phyloP scores from a whole-genome alignment of 2,329 filamentous ascomycete species.

The Ophiostoma ips region DNA sequence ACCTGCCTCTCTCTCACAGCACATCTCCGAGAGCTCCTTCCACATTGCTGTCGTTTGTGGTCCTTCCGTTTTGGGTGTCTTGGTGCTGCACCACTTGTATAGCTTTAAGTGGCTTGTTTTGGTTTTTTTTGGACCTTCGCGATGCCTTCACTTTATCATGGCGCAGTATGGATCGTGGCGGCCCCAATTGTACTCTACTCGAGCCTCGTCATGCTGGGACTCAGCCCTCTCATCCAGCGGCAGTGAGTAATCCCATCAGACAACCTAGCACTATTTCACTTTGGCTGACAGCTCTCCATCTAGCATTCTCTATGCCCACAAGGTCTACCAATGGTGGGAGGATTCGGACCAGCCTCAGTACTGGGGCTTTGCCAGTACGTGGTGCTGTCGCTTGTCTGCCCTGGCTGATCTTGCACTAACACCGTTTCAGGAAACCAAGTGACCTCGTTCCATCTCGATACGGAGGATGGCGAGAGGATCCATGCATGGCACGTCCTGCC shows the following conservation, averaged over 20 bases:
- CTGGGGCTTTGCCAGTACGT: slow-evolving; percentile 73
- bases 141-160: slow-evolving; percentile 8
- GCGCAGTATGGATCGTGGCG: slow-evolving; percentile 41
- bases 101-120: background rate
- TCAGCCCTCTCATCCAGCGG: slow-evolving; percentile 60
- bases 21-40: background rate
- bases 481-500: slow-evolving; percentile 90
- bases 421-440: slow-evolving; percentile 66
- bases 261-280: no score
- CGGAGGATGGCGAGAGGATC: slow-evolving; percentile 60
- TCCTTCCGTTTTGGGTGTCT: slow-evolving; percentile 3
- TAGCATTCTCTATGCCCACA: slow-evolving; percentile 75
- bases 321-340: slow-evolving; percentile 56
- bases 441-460: slow-evolving; percentile 66
- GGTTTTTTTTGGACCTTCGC: background rate
- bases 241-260: slow-evolving; percentile 63
- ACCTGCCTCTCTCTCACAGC: background rate
- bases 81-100: background rate
- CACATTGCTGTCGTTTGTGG: background rate
- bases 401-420: background rate
- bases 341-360: slow-evolving; percentile 63
- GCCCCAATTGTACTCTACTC: slow-evolving; percentile 2
- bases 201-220: slow-evolving; percentile 29
- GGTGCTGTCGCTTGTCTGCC: background rate
- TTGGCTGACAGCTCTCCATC: background rate